Conservation (phyloP, 345 rosid species). For the Pelargonium nanum region DNA sequence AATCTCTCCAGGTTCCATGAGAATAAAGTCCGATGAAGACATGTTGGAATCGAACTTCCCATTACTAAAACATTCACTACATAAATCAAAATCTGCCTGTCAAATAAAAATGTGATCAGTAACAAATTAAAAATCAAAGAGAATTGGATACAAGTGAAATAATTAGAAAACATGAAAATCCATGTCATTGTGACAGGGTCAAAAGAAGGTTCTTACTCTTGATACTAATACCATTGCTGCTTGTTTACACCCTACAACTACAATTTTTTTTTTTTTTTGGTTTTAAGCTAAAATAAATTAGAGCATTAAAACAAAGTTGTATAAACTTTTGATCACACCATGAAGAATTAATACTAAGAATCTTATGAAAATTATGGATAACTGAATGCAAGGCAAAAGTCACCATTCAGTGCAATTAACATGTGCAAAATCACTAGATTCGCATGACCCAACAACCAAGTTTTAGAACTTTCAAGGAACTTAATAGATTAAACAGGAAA, state of each 20-base stretch:
- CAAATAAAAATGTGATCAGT: constrained; percentile 24
- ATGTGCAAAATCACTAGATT: too few relatives aligned
- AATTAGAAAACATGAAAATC: background rate
- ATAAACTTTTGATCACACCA: background rate
- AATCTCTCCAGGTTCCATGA: constrained; percentile 90
- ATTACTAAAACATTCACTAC: constrained; percentile 80
- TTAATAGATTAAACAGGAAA: too few relatives aligned
- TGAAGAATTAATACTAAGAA: background rate
- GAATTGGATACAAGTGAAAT: background rate
- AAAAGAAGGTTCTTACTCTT: background rate
- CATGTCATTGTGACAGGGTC: background rate
- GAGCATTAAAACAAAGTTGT: background rate
- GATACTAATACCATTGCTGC: background rate
- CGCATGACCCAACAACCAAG: too few relatives aligned
- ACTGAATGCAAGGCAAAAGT: background rate
- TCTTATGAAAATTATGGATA: background rate
- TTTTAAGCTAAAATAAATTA: background rate
- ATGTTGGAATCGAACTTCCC: constrained; percentile 82
- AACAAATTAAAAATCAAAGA: constrained; percentile 6
- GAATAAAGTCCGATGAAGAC: constrained; percentile 90
- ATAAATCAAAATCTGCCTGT: constrained; percentile 99
- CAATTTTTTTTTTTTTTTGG: background rate
- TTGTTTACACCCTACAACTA: background rate
- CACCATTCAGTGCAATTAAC: too few relatives aligned
- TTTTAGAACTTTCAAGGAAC: too few relatives aligned